A percentile compares a stretch with the other conserved stretches of the same genome.
These are phyloP conservation scores for Sabuloglossum arenarium DNA, from an alignment of 495 filamentous ascomycete genomes.

Conservation along the genomic window DNA sequence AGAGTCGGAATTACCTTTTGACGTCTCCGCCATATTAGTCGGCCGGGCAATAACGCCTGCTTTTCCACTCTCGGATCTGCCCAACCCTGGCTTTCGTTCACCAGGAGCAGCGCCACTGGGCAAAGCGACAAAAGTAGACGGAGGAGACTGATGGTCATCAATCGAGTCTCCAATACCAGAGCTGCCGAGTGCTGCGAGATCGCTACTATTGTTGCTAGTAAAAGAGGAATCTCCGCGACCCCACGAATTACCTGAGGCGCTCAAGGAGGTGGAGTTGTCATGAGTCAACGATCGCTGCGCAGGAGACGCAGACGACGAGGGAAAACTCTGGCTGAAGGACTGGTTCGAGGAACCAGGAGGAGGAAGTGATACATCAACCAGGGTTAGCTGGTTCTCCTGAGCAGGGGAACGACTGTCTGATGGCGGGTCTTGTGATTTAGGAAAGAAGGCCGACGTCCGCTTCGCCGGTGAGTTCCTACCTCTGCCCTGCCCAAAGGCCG, in stretches of 20 bases:
- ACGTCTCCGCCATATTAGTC: background rate
- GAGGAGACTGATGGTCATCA: background rate
- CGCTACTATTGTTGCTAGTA: conserved; percentile 2
- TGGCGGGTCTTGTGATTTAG: background rate
- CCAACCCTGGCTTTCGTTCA: background rate
- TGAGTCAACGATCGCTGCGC: background rate
- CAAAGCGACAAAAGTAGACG: background rate
- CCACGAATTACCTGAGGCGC: background rate
- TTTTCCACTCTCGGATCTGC: background rate
- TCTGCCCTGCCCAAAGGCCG: background rate
- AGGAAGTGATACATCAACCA: background rate
- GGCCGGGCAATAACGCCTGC: conserved; percentile 1
- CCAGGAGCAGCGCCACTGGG: background rate
- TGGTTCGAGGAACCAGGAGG: background rate
- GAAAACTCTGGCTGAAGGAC: background rate
- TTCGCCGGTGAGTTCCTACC: background rate
- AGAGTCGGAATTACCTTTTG: background rate
- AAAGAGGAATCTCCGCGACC: background rate
- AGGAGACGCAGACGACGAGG: background rate
- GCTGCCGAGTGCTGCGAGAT: background rate
- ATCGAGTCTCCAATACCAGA: background rate
- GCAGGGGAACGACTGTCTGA: background rate
- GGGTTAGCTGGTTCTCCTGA: background rate
- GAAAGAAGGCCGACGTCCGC: background rate
- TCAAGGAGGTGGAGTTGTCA: background rate